phyloP scores from a whole-genome alignment of 2,329 filamentous ascomycete genomes.

The Colletotrichum sp. region DNA sequence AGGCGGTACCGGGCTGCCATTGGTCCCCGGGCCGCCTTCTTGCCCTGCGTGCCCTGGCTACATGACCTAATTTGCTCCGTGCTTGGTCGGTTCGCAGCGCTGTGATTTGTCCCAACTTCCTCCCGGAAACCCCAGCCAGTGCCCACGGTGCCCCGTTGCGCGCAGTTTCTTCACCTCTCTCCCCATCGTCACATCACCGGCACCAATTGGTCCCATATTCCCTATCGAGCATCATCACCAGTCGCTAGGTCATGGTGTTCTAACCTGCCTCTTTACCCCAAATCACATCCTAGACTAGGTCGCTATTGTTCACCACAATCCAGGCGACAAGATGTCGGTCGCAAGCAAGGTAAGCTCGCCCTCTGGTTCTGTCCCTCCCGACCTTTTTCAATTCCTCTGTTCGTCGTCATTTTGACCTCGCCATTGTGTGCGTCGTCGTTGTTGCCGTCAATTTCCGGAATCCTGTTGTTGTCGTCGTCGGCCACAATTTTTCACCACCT shows the following conservation, averaged over 20 bases:
- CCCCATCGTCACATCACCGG: constrained; percentile 20
- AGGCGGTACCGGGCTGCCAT: neutral
- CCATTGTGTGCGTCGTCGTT: neutral
- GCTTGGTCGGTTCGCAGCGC: constrained; percentile 1
- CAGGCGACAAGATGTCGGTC: constrained; percentile 28
- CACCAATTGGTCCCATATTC: constrained; percentile 20
- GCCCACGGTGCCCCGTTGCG: constrained; percentile 20
- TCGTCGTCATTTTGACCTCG: neutral
- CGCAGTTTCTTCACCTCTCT: constrained; percentile 25
- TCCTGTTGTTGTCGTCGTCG: neutral
- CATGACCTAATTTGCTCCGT: constrained; percentile 20
- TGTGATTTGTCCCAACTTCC: constrained; percentile 21
- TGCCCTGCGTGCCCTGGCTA: constrained; percentile 6
- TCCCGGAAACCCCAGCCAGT: neutral
- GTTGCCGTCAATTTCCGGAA: neutral
- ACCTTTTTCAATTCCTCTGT: neutral
- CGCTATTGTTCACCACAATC: constrained; percentile 27
- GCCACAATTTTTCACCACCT: neutral
- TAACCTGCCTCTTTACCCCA: constrained; percentile 24
- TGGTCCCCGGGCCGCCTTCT: neutral
- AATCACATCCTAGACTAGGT: constrained; percentile 26
- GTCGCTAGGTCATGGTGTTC: constrained; percentile 25
- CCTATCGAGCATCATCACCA: constrained; percentile 22
- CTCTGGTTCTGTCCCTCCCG: neutral
- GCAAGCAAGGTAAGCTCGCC: constrained; percentile 24